Conservation (phyloP, 805 yeast species). For the Wickerhamiella sergipiensis region DNA sequence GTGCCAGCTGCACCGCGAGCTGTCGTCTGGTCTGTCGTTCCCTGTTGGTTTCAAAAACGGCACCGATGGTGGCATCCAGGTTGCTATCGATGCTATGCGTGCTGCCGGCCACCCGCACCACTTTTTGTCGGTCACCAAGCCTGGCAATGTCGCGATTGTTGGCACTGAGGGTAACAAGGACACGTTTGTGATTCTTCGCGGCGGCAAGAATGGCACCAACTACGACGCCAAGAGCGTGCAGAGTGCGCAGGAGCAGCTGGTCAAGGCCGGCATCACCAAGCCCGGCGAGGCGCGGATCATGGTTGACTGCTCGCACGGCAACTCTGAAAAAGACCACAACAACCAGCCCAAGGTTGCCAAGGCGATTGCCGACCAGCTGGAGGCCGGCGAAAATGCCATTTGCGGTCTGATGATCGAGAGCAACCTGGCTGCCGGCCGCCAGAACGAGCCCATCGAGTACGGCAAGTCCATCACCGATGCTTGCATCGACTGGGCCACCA, state of each 20-base stretch:
- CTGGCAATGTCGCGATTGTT: constrained; percentile 91
- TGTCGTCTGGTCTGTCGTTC: constrained; percentile 93
- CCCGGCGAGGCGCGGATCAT: constrained; percentile 48
- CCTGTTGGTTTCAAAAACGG: constrained; percentile 98
- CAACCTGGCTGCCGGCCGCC: constrained; percentile 84
- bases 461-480: constrained; percentile 98
- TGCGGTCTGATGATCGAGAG: constrained; percentile 97
- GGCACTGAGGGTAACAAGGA: constrained; percentile 90
- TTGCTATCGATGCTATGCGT: constrained; percentile 85
- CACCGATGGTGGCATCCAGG: constrained; percentile 90
- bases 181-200: constrained; percentile 84
- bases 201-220: constrained; percentile 90
- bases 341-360: constrained; percentile 87
- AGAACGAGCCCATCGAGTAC: constrained; percentile 52
- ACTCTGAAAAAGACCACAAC: constrained; percentile 77
- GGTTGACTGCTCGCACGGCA: constrained; percentile 97
- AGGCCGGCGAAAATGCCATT: constrained; percentile 57
- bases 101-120: constrained; percentile 91
- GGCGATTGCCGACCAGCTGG: constrained; percentile 63
- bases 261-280: constrained; percentile 27
- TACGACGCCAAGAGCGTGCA: constrained; percentile 64
- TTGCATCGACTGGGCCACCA: constrained; percentile 82
- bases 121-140: constrained; percentile 87
- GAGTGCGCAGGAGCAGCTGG: constrained; percentile 47
- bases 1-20: constrained; percentile 92